Evolutionary conservation across 768 basidiomycete genomes (phyloP), one percentile per base, ranked within the genome.

Genomic region (Pulveroboletus sp.): DNA sequence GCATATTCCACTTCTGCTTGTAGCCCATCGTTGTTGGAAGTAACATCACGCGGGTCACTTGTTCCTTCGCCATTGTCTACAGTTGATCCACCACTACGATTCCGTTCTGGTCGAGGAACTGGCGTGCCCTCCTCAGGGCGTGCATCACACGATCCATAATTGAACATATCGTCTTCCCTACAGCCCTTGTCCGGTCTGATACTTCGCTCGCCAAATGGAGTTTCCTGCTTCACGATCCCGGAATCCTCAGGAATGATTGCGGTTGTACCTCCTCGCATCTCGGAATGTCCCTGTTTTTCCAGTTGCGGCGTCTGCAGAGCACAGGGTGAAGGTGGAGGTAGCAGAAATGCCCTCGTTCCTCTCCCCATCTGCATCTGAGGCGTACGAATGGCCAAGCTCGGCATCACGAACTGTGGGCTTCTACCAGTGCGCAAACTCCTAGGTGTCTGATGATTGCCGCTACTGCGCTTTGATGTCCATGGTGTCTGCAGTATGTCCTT

Each of bases 81-180:
- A 9, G 8, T 10, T 12, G 33, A 18, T 21, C 21, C 21, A 27
- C 5, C 39, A 38, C 7, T 24, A 24, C 38, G 38, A 32, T 18
- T 36, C 21, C 17, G 6, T 6, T 28, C 74, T 73, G 17, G 10
- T 17, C 44, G 36, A 33, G 26, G 39, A 6, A 73, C 65, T 3
- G 76, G 76, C 31, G 77, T 70, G 38, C 76, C 72, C n/a, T 74
- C 64, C 24, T 71, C 73, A 43, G 70, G 71, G 39, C 73, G 62
- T 1, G 69, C 70, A 21, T 66, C 69, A n/a, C 74, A 71, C 24
- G 73, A 59, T 48, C 73, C 71, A 15, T 62, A 62, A 41, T 56
- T 61, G 30, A 71, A 60, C 5, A 45, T 32, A 31, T 63, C 60
- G 14, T 64, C 64, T 35, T 62, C 62, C 26, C 57, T 57, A 21